These are phyloP conservation scores for Zelopaecilomyces penicillatus DNA, from an alignment of 2,329 filamentous ascomycete genomes.

Conservation along the genomic window DNA sequence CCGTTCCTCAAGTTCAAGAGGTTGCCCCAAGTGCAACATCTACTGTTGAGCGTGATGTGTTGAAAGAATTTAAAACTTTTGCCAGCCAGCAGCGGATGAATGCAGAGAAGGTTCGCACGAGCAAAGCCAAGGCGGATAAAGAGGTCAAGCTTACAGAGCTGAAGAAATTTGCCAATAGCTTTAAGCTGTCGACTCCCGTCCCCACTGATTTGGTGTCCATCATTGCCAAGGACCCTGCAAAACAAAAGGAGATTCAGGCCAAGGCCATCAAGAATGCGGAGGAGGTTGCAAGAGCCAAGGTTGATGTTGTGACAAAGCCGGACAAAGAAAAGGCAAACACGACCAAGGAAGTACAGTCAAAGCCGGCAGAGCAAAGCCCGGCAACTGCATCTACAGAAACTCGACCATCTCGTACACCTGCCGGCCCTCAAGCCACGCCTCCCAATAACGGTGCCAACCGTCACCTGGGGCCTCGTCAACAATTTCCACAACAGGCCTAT, in stretches of 20 bases:
- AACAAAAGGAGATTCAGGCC: slow-evolving; percentile 87
- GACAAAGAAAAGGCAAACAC: slow-evolving; percentile 26
- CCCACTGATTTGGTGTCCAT: slow-evolving; percentile 88
- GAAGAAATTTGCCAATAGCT: slow-evolving; percentile 88
- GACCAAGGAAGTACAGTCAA: slow-evolving; percentile 38
- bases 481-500: slow-evolving; percentile 38
- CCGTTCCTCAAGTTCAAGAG: not conserved
- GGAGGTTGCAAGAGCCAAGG: slow-evolving; percentile 49
- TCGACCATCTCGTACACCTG: slow-evolving; percentile 25
- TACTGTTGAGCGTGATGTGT: slow-evolving; percentile 54
- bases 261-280: slow-evolving; percentile 74
- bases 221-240: slow-evolving; percentile 90
- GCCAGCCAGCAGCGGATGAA: slow-evolving; percentile 47
- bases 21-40: slow-evolving; percentile 44
- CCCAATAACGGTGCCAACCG: slow-evolving; percentile 28
- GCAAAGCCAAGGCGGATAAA: slow-evolving; percentile 65
- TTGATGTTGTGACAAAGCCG: slow-evolving; percentile 33
- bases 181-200: slow-evolving; percentile 90
- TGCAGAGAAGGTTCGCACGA: slow-evolving; percentile 47
- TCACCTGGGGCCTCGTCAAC: slow-evolving; percentile 40
- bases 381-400: slow-evolving; percentile 16
- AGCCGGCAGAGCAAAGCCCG: slow-evolving; percentile 19
- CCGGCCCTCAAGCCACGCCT: slow-evolving; percentile 23
- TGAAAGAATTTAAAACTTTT: slow-evolving; percentile 57
- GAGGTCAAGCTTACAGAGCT: slow-evolving; percentile 88